Conservation (phyloP, 495 filamentous ascomycete genomes). For the Xeromyces bisporus region DNA sequence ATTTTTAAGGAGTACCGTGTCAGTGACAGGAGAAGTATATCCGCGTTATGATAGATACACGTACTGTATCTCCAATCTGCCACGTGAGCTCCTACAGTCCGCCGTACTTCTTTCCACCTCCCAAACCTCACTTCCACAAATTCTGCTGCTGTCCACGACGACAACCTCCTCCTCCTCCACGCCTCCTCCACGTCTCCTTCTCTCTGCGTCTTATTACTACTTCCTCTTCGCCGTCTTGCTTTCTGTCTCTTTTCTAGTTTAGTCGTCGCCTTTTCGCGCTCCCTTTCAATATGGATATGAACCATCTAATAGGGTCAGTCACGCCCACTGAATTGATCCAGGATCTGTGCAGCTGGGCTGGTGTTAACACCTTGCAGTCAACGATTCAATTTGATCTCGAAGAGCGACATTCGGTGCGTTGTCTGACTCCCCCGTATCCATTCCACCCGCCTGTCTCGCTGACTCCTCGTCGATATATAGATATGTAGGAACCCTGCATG, state of each 20-base stretch:
- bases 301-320: conserved; percentile 37
- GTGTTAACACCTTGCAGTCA: conserved; percentile 34
- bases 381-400: conserved; percentile 63
- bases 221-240: conserved; percentile 3
- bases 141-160: conserved; percentile 3
- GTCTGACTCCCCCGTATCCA: conserved; percentile 1
- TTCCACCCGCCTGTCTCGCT: conserved; percentile 5
- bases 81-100: conserved; percentile 18
- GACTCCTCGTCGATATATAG: conserved; percentile 39
- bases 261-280: conserved; percentile 17
- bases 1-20: neutral
- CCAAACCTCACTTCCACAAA: conserved; percentile 4
- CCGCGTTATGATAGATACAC: too few species aligned
- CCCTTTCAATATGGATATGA: conserved; percentile 33
- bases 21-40: too few species aligned
- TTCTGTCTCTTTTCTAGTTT: conserved; percentile 6
- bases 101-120: conserved; percentile 22
- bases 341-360: conserved; percentile 25
- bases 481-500: conserved; percentile 88
- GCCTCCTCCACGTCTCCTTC: conserved; percentile 2
- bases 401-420: conserved; percentile 83
- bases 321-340: conserved; percentile 14
- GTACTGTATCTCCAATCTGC: too few species aligned
- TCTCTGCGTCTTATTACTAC: conserved; percentile 8
- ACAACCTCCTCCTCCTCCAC: conserved; percentile 2